Conservation (phyloP, 805 yeast species). For the Candida incommunis region DNA sequence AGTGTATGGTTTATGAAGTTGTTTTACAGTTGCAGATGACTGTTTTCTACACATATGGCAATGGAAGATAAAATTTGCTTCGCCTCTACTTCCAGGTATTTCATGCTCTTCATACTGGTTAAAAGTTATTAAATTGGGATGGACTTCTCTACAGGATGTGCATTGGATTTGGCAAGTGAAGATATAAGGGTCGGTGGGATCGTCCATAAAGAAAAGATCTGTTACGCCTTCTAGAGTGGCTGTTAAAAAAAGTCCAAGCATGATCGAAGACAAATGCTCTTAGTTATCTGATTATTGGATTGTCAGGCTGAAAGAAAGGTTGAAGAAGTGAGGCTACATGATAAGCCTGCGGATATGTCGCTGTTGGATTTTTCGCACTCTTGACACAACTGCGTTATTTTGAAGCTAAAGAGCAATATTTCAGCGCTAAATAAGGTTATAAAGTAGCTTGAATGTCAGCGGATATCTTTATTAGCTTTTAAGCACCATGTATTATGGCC, state of each 20-base stretch:
- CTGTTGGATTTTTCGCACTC: too few species aligned
- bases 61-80: conserved; percentile 67
- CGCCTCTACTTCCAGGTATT: conserved; percentile 60
- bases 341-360: too few species aligned
- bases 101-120: conserved; percentile 35
- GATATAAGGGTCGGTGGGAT: conserved; percentile 47
- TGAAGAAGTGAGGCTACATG: too few species aligned
- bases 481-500: too few species aligned
- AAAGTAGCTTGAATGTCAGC: too few species aligned
- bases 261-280: too few species aligned
- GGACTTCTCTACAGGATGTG: conserved; percentile 63
- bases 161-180: conserved; percentile 66
- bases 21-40: conserved; percentile 18
- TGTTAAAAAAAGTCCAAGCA: conserved; percentile 20
- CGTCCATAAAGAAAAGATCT: conserved; percentile 45
- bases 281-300: too few species aligned
- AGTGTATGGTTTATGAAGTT: conserved; percentile 18
- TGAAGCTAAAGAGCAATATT: too few species aligned
- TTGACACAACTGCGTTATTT: too few species aligned
- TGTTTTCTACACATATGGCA: conserved; percentile 49
- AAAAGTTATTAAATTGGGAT: conserved; percentile 55
- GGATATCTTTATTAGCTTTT: too few species aligned
- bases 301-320: too few species aligned
- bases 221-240: conserved; percentile 44
- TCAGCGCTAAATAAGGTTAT: too few species aligned